Percentiles rank a stretch among this genome's conserved stretches.
Evolutionary conservation across 73 alveolate species (phyloP).

Genomic region (Loxodes magnus): DNA sequence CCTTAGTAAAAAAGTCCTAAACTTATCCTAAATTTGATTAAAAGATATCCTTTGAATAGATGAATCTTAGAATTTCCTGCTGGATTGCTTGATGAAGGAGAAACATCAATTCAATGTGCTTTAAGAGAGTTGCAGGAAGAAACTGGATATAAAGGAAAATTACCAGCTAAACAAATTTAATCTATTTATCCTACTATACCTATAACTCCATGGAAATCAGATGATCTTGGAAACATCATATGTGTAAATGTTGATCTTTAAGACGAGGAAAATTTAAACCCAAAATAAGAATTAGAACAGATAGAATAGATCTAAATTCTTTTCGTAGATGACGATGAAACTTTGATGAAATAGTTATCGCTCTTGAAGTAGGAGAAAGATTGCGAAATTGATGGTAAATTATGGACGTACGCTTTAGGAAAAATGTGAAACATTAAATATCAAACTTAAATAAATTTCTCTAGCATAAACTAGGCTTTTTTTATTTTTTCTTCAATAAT

Average conservation of each 20-base stretch:
- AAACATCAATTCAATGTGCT: constrained; percentile 22
- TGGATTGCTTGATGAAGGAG: constrained; percentile 48
- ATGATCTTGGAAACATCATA: constrained; percentile 19
- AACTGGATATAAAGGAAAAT: constrained; percentile 56
- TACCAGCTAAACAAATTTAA: constrained; percentile 21
- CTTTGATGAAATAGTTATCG: too few species aligned
- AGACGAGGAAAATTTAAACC: constrained; percentile 8
- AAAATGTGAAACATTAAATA: too few species aligned
- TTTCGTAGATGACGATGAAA: too few species aligned
- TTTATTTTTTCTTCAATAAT: too few species aligned
- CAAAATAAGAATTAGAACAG: constrained; percentile 9
- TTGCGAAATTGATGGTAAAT: too few species aligned
- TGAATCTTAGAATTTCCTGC: constrained; percentile 61
- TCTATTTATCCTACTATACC: constrained; percentile 37
- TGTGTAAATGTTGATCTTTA: constrained; percentile 12
- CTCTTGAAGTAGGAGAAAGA: too few species aligned
- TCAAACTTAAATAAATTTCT: too few species aligned
- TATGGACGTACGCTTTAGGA: too few species aligned
- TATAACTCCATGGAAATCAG: constrained; percentile 77
- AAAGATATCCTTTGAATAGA: constrained; percentile 47
- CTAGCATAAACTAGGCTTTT: too few species aligned
- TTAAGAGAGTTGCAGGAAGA: constrained; percentile 65
- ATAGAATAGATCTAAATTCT: constrained; percentile 16
- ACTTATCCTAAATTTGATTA: constrained; percentile 23
- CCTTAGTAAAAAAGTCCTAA: not conserved